Evolutionary conservation across 192 early-diverging fungal species (phyloP).

Genomic region (Podila clonocystis): DNA sequence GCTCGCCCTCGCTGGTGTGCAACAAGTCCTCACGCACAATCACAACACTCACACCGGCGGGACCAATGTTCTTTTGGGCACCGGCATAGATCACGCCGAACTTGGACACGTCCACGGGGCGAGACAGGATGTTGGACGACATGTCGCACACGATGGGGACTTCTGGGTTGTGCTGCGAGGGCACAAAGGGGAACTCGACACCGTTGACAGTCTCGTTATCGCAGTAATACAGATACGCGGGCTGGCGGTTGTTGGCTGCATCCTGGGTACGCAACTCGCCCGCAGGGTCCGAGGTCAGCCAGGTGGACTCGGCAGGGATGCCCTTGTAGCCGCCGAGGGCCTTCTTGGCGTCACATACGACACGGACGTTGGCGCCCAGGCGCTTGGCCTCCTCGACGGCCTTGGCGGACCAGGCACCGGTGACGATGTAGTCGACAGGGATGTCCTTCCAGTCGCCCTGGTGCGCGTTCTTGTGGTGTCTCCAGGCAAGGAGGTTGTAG

Average conservation of each 20-base stretch:
- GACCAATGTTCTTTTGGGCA: conserved; percentile 97
- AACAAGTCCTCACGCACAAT: conserved; percentile 93
- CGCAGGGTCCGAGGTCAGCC: conserved; percentile 53
- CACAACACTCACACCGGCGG: conserved; percentile 92
- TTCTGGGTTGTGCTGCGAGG: conserved; percentile 57
- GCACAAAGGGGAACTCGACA: conserved; percentile 78
- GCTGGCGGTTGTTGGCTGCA: conserved; percentile 69
- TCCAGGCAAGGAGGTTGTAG: conserved; percentile 86
- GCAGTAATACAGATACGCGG: conserved; percentile 95
- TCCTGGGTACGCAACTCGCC: conserved; percentile 5
- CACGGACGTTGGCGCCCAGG: conserved; percentile 83
- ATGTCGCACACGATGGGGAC: conserved; percentile 93
- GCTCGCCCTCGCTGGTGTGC: conserved; percentile 51
- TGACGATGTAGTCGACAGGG: conserved; percentile 89
- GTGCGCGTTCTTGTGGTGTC: conserved; percentile 25
- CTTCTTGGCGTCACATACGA: conserved; percentile 79
- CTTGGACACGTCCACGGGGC: conserved; percentile 80
- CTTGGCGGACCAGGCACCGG: conserved; percentile 91
- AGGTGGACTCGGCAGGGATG: conserved; percentile 68
- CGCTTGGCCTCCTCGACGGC: conserved; percentile 86
- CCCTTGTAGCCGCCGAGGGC: conserved; percentile 58
- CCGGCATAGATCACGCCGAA: conserved; percentile 94
- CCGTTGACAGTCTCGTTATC: conserved; percentile 99
- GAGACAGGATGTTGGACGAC: conserved; percentile 86
- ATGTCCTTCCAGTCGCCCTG: conserved; percentile 47